phyloP scores from a whole-genome alignment of 305 asterid species.

The Stenogyne calaminthoides region DNA sequence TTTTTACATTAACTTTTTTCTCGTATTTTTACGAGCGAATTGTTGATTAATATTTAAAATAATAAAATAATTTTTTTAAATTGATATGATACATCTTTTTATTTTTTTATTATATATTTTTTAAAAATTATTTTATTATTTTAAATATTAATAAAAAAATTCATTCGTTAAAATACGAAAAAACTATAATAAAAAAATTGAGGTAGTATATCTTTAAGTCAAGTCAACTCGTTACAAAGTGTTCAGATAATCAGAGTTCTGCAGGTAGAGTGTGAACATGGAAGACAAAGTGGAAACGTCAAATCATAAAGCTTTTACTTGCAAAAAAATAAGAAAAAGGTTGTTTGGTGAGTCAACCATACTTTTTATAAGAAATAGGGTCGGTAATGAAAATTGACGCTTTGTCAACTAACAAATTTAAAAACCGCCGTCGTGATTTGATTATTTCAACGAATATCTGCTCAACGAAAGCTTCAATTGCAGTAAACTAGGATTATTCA shows the following conservation, averaged over 20 bases:
- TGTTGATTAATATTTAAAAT: too few relatives aligned
- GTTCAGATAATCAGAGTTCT: neutral
- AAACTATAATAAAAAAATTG: too few relatives aligned
- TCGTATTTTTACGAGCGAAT: too few relatives aligned
- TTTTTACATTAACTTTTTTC: too few relatives aligned
- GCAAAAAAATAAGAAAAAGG: neutral
- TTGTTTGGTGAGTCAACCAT: neutral
- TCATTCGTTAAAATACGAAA: too few relatives aligned
- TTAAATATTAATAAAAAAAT: too few relatives aligned
- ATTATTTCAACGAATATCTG: neutral
- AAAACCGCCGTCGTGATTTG: neutral
- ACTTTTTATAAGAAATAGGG: neutral
- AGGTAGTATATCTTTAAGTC: too few relatives aligned
- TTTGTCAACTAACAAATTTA: neutral
- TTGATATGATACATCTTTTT: too few relatives aligned
- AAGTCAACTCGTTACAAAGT: neutral
- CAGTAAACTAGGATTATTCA: neutral
- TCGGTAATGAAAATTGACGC: neutral
- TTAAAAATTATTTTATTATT: too few relatives aligned
- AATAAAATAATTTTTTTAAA: too few relatives aligned
- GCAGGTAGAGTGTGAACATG: neutral
- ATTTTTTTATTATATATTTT: too few relatives aligned
- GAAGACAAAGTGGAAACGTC: neutral
- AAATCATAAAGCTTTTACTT: neutral
- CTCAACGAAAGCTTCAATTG: neutral